Evolutionary conservation across 2,329 filamentous ascomycete species (phyloP).

Genomic region (Sclerotinia borealis): DNA sequence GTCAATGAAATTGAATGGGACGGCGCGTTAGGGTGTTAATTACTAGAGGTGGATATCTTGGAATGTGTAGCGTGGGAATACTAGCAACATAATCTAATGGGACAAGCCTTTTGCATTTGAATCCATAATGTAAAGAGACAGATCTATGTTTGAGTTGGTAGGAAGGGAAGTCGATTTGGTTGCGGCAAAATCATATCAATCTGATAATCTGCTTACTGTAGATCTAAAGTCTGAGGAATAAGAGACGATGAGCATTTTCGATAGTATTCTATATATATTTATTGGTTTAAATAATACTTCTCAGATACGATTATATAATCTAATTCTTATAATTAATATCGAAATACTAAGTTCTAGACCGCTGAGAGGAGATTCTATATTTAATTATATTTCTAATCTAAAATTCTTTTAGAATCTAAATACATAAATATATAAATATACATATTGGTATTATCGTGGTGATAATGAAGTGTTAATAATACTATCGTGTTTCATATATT

Average conservation of each 20-base stretch:
- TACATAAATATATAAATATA: too few relatives aligned
- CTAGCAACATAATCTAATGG: slow-evolving; percentile 1
- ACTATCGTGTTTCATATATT: too few relatives aligned
- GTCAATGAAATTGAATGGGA: slow-evolving; percentile 7
- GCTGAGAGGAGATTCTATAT: too few relatives aligned
- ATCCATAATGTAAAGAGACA: neutral
- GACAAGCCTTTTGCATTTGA: neutral
- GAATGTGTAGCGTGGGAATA: neutral
- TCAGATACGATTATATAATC: too few relatives aligned
- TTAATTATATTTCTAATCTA: too few relatives aligned
- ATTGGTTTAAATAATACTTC: too few relatives aligned
- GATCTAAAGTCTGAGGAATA: neutral
- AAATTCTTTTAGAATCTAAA: too few relatives aligned
- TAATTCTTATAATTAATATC: too few relatives aligned
- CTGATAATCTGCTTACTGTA: neutral
- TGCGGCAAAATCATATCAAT: neutral
- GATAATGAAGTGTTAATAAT: too few relatives aligned
- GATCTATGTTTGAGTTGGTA: neutral
- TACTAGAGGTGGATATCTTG: neutral
- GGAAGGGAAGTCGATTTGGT: neutral
- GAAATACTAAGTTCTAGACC: too few relatives aligned
- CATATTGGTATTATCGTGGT: too few relatives aligned
- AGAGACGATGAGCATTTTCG: neutral
- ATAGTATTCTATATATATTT: neutral
- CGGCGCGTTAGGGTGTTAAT: slow-evolving; percentile 11